phyloP scores from a whole-genome alignment of 2,329 filamentous ascomycete genomes.

The Macrophomina pseudophaseolina region DNA sequence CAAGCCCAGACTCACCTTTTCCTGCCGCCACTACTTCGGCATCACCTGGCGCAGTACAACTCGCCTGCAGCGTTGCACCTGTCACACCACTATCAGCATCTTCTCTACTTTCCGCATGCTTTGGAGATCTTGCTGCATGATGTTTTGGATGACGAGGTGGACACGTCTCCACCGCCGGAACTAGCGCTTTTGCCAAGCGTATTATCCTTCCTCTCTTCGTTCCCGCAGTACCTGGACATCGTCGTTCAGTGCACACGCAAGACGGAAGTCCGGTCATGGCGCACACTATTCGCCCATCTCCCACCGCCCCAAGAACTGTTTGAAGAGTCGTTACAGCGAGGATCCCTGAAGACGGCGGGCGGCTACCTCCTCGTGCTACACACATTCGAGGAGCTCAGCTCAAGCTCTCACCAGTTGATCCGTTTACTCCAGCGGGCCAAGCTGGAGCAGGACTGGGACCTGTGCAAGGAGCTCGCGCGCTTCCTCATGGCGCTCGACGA shows the following conservation, averaged over 20 bases:
- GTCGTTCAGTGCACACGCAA: slow-evolving; percentile 97
- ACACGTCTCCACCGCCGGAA: slow-evolving; percentile 59
- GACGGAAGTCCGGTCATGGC: slow-evolving; percentile 94
- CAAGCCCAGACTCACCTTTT: slow-evolving; percentile 84
- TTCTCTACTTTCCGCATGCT: slow-evolving; percentile 92
- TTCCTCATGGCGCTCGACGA: slow-evolving; percentile 93
- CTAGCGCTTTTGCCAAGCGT: slow-evolving; percentile 57
- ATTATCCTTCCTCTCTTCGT: slow-evolving; percentile 59
- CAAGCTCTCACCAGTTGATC: slow-evolving; percentile 77
- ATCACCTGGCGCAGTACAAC: slow-evolving; percentile 76
- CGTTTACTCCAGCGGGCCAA: slow-evolving; percentile 81
- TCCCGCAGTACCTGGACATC: slow-evolving; percentile 86
- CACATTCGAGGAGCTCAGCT: slow-evolving; percentile 66
- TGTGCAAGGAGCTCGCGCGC: slow-evolving; percentile 93
- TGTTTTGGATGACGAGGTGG: slow-evolving; percentile 92
- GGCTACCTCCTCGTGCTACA: slow-evolving; percentile 96
- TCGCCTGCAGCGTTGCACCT: slow-evolving; percentile 81
- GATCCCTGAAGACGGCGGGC: slow-evolving; percentile 89
- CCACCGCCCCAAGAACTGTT: slow-evolving; percentile 91
- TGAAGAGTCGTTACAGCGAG: slow-evolving; percentile 84
- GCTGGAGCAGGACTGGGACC: slow-evolving; percentile 86
- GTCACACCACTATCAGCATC: slow-evolving; percentile 80
- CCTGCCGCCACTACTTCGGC: slow-evolving; percentile 82
- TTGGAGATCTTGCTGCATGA: slow-evolving; percentile 91
- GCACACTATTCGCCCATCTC: slow-evolving; percentile 87